Percentiles rank a stretch among this genome's conserved stretches.
These are phyloP conservation scores for Hypericum perforatum DNA, from an alignment of 345 rosid species.

Conservation along the genomic window DNA sequence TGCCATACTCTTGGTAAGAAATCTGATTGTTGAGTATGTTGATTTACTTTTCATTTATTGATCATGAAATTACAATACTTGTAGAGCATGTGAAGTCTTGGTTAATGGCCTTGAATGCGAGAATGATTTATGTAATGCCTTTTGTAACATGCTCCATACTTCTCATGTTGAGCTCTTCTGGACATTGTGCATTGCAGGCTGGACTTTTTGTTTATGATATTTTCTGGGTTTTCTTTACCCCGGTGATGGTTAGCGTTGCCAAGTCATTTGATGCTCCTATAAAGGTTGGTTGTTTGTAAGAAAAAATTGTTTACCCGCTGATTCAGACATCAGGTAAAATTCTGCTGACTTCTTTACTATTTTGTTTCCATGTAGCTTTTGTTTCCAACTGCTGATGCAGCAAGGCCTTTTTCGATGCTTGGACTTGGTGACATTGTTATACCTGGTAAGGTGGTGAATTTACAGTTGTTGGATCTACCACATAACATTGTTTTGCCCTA, in stretches of 20 bases:
- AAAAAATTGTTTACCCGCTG: no score
- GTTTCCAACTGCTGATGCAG: constrained; percentile 73
- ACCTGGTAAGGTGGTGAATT: constrained; percentile 50
- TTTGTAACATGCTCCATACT: no score
- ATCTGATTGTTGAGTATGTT: constrained; percentile 2
- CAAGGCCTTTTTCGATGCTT: constrained; percentile 93
- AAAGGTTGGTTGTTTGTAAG: constrained; percentile 49
- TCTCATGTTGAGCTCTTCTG: no score
- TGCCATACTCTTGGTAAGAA: constrained; percentile 82
- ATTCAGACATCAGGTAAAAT: no score
- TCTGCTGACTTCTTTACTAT: constrained; percentile 1
- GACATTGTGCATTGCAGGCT: constrained; percentile 36
- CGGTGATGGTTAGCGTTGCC: constrained; percentile 98
- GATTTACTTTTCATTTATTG: no score
- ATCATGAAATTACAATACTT: no score
- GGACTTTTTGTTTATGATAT: constrained; percentile 95
- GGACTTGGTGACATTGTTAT: constrained; percentile 99
- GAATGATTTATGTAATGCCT: no score
- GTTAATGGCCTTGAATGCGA: no score
- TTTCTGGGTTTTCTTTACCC: constrained; percentile 99
- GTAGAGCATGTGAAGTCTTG: no score
- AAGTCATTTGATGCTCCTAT: constrained; percentile 99
- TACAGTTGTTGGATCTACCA: constrained; percentile 5
- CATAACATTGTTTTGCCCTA: not conserved
- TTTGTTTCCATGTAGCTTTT: constrained; percentile 47